Evolutionary conservation across 2,329 filamentous ascomycete genomes (phyloP).

Genomic region (Aspergillus sp.): DNA sequence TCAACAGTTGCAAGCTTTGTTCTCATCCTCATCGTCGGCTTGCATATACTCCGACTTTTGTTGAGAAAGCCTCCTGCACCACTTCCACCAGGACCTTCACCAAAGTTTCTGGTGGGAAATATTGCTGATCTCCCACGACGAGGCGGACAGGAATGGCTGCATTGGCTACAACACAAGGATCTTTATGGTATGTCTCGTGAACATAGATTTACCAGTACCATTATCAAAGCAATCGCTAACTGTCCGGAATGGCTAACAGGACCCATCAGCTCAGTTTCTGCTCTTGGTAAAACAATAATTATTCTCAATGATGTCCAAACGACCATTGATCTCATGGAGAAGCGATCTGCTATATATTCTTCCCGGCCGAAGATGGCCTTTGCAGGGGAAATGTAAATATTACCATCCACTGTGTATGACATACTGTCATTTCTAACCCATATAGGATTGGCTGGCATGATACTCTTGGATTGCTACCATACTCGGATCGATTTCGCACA

Average conservation of each 20-base stretch:
- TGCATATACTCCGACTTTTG: too few species aligned
- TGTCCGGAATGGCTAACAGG: too few species aligned
- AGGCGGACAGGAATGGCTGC: constrained; percentile 31
- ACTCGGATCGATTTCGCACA: constrained; percentile 32
- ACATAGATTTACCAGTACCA: too few species aligned
- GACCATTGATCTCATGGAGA: constrained; percentile 27
- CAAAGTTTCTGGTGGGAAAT: constrained; percentile 46
- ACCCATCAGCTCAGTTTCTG: constrained; percentile 29
- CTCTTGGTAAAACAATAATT: constrained; percentile 26
- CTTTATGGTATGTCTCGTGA: constrained; percentile 19
- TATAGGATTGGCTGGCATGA: constrained; percentile 33
- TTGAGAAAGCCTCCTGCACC: constrained; percentile 1
- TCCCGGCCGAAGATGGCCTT: constrained; percentile 22
- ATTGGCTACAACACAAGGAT: constrained; percentile 40
- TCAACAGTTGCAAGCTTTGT: too few species aligned
- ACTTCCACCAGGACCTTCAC: constrained; percentile 47
- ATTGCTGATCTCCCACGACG: constrained; percentile 41
- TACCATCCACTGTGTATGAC: background rate
- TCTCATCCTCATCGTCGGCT: too few species aligned
- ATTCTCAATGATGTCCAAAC: constrained; percentile 25
- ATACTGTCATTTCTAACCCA: background rate
- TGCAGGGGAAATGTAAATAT: constrained; percentile 29
- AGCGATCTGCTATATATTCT: constrained; percentile 19
- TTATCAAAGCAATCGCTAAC: too few species aligned
- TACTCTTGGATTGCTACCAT: constrained; percentile 27